phyloP scores from a whole-genome alignment of 2,329 filamentous ascomycete genomes.

The Curvularia sp. region DNA sequence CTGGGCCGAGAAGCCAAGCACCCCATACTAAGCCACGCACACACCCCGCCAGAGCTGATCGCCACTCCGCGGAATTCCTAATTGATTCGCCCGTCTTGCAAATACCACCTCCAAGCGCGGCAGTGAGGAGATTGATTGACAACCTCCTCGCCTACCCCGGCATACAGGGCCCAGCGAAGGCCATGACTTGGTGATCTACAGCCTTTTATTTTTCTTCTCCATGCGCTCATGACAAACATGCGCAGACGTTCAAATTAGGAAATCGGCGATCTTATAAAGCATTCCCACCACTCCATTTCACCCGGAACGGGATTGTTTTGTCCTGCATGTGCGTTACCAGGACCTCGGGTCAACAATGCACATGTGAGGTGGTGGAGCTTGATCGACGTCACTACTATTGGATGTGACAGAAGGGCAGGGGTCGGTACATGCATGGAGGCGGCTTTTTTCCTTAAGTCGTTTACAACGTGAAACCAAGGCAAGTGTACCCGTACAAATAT shows the following conservation, averaged over 20 bases:
- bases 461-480: not conserved
- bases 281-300: not conserved
- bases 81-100: slow-evolving; percentile 4
- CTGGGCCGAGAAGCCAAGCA: slow-evolving; percentile 53
- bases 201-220: not conserved
- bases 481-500: not conserved
- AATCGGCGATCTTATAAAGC: not conserved
- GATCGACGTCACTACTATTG: slow-evolving; percentile 5
- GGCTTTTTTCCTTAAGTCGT: not conserved
- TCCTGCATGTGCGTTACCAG: slow-evolving; percentile 18
- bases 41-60: slow-evolving; percentile 1
- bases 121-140: slow-evolving; percentile 5
- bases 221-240: slow-evolving; percentile 10
- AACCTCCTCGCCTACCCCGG: slow-evolving; percentile 16
- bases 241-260: slow-evolving; percentile 15
- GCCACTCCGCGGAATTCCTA: not conserved
- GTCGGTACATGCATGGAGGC: slow-evolving; percentile 6
- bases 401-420: slow-evolving; percentile 3
- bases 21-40: slow-evolving; percentile 12
- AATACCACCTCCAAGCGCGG: slow-evolving; percentile 3
- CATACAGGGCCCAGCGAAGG: slow-evolving; percentile 1
- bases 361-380: slow-evolving; percentile 14
- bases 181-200: not conserved
- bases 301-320: not conserved
- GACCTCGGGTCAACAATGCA: slow-evolving; percentile 19